Conservation (phyloP, 2,329 filamentous ascomycete genomes). For the Colletotrichum sp. region DNA sequence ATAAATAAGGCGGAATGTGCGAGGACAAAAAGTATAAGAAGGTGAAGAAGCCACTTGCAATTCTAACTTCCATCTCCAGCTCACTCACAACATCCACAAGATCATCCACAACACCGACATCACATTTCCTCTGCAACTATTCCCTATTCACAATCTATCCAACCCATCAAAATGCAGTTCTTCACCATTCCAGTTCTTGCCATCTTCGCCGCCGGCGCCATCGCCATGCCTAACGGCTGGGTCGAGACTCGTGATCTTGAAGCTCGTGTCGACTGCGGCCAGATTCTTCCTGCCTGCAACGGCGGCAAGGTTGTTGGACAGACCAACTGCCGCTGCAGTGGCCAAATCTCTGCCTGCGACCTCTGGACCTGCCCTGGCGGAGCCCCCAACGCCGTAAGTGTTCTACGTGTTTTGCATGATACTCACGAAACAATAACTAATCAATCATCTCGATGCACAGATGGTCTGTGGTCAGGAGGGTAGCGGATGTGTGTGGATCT, state of each 20-base stretch:
- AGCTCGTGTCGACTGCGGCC: conserved; percentile 15
- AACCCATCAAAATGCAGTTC: neutral
- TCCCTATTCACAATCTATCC: neutral
- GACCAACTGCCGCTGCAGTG: conserved; percentile 27
- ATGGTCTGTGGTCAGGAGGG: neutral
- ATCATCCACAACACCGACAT: neutral
- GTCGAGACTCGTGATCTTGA: neutral
- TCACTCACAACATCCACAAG: neutral
- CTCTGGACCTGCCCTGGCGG: conserved; percentile 23
- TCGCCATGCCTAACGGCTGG: conserved; percentile 20
- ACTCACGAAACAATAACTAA: neutral
- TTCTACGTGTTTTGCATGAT: neutral
- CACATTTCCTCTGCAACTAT: neutral
- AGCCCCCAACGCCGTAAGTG: conserved; percentile 19
- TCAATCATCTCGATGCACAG: neutral
- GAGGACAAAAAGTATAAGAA: neutral
- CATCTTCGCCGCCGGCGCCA: conserved; percentile 15
- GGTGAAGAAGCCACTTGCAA: neutral
- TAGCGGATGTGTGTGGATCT: neutral
- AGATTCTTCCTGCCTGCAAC: conserved; percentile 24
- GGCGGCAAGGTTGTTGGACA: conserved; percentile 23
- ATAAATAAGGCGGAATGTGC: neutral
- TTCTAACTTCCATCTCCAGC: neutral
- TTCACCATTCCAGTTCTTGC: neutral
- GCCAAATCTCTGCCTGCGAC: conserved; percentile 23